Evolutionary conservation across 2,329 filamentous ascomycete species (phyloP).

Genomic region (Rhexocercosporidium sp.): DNA sequence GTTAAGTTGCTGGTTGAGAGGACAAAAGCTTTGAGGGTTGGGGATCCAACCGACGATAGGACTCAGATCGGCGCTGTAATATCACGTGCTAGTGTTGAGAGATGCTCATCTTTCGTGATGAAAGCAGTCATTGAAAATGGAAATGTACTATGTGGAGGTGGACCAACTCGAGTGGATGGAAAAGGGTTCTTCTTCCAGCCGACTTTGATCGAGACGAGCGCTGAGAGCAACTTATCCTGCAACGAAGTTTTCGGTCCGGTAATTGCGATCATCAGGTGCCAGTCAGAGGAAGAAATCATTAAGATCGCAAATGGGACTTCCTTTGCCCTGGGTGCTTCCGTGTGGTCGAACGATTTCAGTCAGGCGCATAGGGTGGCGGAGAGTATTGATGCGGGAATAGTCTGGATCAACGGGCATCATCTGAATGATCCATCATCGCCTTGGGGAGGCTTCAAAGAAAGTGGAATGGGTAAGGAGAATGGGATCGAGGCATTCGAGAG

Average conservation of each 20-base stretch:
- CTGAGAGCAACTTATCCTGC: constrained; percentile 81
- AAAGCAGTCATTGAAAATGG: constrained; percentile 43
- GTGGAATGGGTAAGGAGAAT: constrained; percentile 69
- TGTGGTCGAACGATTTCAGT: constrained; percentile 73
- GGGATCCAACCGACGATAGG: constrained; percentile 60
- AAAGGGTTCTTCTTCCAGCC: constrained; percentile 83
- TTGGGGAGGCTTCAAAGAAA: constrained; percentile 61
- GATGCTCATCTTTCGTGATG: constrained; percentile 47
- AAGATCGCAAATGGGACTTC: constrained; percentile 78
- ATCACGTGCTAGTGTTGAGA: constrained; percentile 66
- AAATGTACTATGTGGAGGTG: constrained; percentile 52
- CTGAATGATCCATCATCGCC: constrained; percentile 57
- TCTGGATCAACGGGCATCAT: constrained; percentile 77
- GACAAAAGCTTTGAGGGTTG: constrained; percentile 54
- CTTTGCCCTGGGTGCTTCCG: constrained; percentile 90
- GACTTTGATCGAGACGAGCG: constrained; percentile 78
- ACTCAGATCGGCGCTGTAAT: constrained; percentile 63
- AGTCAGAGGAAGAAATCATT: constrained; percentile 85
- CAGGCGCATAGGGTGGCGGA: constrained; percentile 66
- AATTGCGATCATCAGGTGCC: constrained; percentile 84
- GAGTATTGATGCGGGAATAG: constrained; percentile 80
- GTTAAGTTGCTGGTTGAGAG: constrained; percentile 47
- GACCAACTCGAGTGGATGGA: constrained; percentile 50
- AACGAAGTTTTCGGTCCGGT: constrained; percentile 97
- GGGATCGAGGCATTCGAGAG: constrained; percentile 66